Evolutionary conservation across 2,329 filamentous ascomycete genomes (phyloP), one percentile per base, ranked within the genome.

Genomic region (Xylaria multiplex): DNA sequence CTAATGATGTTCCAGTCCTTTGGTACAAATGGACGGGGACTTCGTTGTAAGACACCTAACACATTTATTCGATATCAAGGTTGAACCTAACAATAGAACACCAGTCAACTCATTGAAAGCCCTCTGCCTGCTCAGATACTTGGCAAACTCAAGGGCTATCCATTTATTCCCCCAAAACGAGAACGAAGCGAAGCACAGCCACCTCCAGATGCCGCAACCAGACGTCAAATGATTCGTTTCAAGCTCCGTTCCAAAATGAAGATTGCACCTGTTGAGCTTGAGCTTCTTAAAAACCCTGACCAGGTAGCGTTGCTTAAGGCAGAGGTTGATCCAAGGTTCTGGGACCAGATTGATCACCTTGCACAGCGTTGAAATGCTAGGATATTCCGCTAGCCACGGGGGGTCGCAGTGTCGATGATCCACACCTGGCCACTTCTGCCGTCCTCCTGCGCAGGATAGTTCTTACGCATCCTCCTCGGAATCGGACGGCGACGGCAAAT

Each of bases 1-100:
- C 13, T 42, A 60, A 65, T n/a, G 64, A 71, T 42, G 62, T 68
- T 14, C 65, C 64, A n/a, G 59, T 71, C 24, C 40, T 67, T 24
- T 66, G 68, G 68, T 69, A 70, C 59, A 66, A 67, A 55, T 71
- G 68, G 69, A 68, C 68, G 11, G 68, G 69, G n/a, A 32, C 35
- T 24, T 46, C 54, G n/a, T 65, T 68, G 59, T 66, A 59, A 59
- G 64, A 55, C 24, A 42, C 27, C 46, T 40, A 57, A 22, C 50
- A 55, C 30, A 9, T 22, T 46, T n/a, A 56, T 46, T 62, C n/a
- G n/a, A 46, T 54, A 19, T 37, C 2, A 8, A 19, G n/a, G 40
- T 37, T 60, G 32, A 54, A 48, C 16, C 32, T 66, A 42, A 62
- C 27, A 43, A 24, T 58, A 54, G 8, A 19, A 58, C 14, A 42